Evolutionary conservation across 768 basidiomycete genomes (phyloP).

Genomic region (Exsudoporus frostii): DNA sequence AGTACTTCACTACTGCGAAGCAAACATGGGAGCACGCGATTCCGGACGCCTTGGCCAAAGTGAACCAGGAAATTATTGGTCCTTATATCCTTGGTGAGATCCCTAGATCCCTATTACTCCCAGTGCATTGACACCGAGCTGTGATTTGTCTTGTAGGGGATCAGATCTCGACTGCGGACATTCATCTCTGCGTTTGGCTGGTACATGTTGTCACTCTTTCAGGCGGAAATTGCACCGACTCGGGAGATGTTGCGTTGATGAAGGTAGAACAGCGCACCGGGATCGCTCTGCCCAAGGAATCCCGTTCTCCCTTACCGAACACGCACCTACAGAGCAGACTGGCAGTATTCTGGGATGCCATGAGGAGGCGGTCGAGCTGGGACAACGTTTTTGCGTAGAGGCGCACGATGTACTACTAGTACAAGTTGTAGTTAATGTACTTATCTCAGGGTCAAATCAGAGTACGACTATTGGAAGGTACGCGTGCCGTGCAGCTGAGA

Average conservation of each 20-base stretch:
- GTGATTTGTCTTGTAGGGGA: constrained; percentile 53
- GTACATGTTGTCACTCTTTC: constrained; percentile 54
- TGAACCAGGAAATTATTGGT: constrained; percentile 59
- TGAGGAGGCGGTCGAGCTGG: constrained; percentile 68
- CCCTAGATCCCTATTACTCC: constrained; percentile 14
- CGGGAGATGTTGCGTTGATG: constrained; percentile 47
- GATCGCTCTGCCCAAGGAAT: constrained; percentile 44
- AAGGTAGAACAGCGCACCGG: constrained; percentile 51
- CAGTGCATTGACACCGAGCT: neutral
- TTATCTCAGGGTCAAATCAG: neutral
- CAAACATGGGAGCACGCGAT: constrained; percentile 53
- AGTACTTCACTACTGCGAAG: constrained; percentile 49
- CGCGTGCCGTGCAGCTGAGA: neutral
- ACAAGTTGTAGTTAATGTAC: neutral
- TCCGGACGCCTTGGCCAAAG: constrained; percentile 41
- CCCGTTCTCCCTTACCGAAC: constrained; percentile 17
- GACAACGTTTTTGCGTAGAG: constrained; percentile 50
- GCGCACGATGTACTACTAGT: neutral
- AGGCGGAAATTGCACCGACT: constrained; percentile 49
- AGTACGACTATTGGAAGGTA: too few relatives aligned
- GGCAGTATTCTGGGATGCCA: constrained; percentile 68
- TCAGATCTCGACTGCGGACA: constrained; percentile 76
- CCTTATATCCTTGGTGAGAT: constrained; percentile 62
- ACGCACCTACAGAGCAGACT: constrained; percentile 44
- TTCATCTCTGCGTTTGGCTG: constrained; percentile 79